Evolutionary conservation across 768 basidiomycete genomes (phyloP), one percentile per base, ranked within the genome.

Genomic region (Suillus cothurnatus): DNA sequence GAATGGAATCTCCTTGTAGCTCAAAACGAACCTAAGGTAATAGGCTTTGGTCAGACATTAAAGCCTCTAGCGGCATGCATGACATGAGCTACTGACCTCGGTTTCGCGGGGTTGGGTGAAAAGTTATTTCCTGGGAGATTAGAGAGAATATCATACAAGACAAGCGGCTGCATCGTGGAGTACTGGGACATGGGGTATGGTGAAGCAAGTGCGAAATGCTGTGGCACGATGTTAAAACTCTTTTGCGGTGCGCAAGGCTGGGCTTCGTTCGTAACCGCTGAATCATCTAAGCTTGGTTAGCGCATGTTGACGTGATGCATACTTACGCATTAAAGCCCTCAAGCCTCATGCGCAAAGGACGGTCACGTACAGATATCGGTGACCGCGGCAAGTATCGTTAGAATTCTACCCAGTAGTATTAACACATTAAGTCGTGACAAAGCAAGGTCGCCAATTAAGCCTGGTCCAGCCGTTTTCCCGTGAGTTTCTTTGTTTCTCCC

Each of bases 81-180:
- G 12, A 15, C 50, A 52, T 7, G 28, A 31, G 31, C 0, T 36
- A 26, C 61, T 52, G 23, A 77, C 82, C 81, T 80, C 34, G 78
- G 70, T 64, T 75, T 83, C 66, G 73, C 77, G 6, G 77, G 70
- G 61, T 81, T 83, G 7, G 77, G 75, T 1, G 81, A 74, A 76
- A 76, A 81, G 3, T n/a, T 64, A 23, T 72, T 74, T 4, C 70
- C 73, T 0, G 76, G 72, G 9, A 74, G 61, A 6, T 72, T 71
- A 49, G 73, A 77, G 19, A 79, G 73, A 31, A 77, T 74, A 26
- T 82, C 81, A 34, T 79, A 81, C 63, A 81, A 71, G 61, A 72
- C 67, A 28, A 80, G 74, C 0, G 72, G 71, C n/a, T 69, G 49
- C 74, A 75, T 75, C n/a, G 6, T 23, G 15, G 26, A 26, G 14